Conservation (phyloP, 352 stramenopile genomes). For the Pythium myriotylum region DNA sequence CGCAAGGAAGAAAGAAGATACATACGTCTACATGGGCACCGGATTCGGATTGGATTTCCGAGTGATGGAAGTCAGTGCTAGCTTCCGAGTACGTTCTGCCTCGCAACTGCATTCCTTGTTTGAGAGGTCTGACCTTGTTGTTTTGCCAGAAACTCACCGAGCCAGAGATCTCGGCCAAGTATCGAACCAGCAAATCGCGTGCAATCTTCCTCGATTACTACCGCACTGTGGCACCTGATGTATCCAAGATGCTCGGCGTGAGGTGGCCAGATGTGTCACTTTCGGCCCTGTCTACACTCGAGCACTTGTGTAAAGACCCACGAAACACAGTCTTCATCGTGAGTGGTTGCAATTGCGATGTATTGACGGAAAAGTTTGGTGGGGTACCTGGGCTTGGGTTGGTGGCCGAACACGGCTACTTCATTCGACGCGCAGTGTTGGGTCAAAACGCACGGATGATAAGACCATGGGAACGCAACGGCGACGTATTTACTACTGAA, state of each 20-base stretch:
- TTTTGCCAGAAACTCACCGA: slow-evolving; percentile 62
- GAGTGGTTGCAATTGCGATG: slow-evolving; percentile 95
- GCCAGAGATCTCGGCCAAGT: slow-evolving; percentile 59
- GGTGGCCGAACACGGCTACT: slow-evolving; percentile 98
- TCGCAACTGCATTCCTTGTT: not conserved
- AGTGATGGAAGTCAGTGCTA: slow-evolving; percentile 94
- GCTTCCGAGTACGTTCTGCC: slow-evolving; percentile 83
- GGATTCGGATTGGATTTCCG: slow-evolving; percentile 96
- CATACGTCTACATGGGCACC: slow-evolving; percentile 87
- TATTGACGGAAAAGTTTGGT: slow-evolving; percentile 94
- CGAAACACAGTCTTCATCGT: slow-evolving; percentile 98
- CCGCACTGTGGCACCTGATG: slow-evolving; percentile 95
- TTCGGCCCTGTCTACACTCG: slow-evolving; percentile 79
- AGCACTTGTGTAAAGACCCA: slow-evolving; percentile 92
- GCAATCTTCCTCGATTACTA: slow-evolving; percentile 99
- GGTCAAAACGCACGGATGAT: slow-evolving; percentile 70
- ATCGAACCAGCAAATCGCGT: slow-evolving; percentile 71
- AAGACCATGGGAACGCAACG: slow-evolving; percentile 68
- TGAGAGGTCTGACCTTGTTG: not conserved
- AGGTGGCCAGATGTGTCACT: slow-evolving; percentile 80
- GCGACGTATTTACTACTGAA: slow-evolving; percentile 62
- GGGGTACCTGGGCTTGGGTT: slow-evolving; percentile 95
- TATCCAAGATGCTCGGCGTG: slow-evolving; percentile 75
- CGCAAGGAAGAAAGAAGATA: slow-evolving; percentile 77
- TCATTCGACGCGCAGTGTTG: slow-evolving; percentile 76